Base-by-base conservation (phyloP, 257 asterid species). In the Hygrophila difformis region DNA sequence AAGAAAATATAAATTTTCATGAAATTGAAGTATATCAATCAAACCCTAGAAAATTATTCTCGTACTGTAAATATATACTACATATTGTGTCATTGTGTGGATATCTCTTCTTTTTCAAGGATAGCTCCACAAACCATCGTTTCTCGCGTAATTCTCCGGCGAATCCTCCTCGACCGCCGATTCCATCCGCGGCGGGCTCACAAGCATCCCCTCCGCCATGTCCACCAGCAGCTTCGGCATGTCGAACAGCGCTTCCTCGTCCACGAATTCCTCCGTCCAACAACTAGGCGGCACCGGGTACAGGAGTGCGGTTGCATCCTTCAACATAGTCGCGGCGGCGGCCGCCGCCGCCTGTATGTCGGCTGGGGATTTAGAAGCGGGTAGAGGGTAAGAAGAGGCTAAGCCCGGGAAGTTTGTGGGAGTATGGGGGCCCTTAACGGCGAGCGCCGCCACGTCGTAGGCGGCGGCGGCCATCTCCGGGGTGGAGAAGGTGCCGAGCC, bases 401-500 rank as follows among this genome's bases (percentile, higher is more conserved):
- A 54, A 34, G 3, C 13, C 55, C 0, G 85, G 82, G 55, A 79
- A 76, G 21, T 76, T 73, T n/a, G 63, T 44, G 1, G 13, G 8
- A 0, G 87, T 69, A 0, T 60, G 61, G 0, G 81, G 39, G 8
- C 93, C 83, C 37, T 64, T 74, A 18, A 77, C 52, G 11, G 80
- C 79, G 21, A 81, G 49, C 18, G 77, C 65, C 3, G 92, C 92
- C 46, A 59, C 86, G 13, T 80, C 86, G 24, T 76, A 80, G 2
- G 83, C 86, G 0, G 66, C 75, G 2, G 84, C 93, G 12, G 87
- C 87, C 93, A 81, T 81, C 35, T 77, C 93, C 0, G 86, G 72
- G 1, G 75, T 64, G 6, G 76, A 50, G 43, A 60, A 77, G 0
- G 87, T 77, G 0, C 87, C 93, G 0, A 81, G 75, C 93, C 93